phyloP scores from a whole-genome alignment of 805 yeast genomes.

The Schwanniomyces occidentalis region DNA sequence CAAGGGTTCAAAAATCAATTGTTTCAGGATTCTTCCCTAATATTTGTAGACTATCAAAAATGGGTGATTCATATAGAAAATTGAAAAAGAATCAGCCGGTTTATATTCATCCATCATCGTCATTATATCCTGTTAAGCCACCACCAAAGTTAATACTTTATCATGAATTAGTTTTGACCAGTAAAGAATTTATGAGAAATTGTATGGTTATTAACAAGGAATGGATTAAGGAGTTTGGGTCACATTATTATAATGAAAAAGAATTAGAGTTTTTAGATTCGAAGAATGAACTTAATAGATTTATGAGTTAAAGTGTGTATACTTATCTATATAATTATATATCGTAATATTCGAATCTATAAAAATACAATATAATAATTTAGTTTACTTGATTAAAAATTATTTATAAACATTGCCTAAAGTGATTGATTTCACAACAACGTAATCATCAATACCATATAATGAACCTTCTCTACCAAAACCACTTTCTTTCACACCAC shows the following conservation, averaged over 20 bases:
- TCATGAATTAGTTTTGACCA: constrained; percentile 80
- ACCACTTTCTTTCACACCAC: constrained; percentile 78
- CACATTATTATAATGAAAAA: constrained; percentile 47
- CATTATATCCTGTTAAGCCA: constrained; percentile 61
- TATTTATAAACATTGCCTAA: constrained; percentile 43
- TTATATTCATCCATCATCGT: constrained; percentile 83
- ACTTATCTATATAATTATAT: neutral
- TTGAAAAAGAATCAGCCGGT: constrained; percentile 71
- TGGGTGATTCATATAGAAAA: constrained; percentile 71
- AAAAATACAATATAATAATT: neutral
- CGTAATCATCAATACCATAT: constrained; percentile 74
- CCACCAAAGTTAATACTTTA: constrained; percentile 75
- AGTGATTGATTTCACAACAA: constrained; percentile 53
- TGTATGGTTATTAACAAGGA: constrained; percentile 69
- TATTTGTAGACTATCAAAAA: constrained; percentile 55
- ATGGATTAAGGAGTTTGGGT: constrained; percentile 77
- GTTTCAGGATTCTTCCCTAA: constrained; percentile 72
- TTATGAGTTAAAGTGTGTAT: constrained; percentile 1
- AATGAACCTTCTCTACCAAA: constrained; percentile 80
- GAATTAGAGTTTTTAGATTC: constrained; percentile 20
- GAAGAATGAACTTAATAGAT: constrained; percentile 4
- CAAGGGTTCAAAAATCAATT: constrained; percentile 52
- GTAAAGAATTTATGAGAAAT: constrained; percentile 85
- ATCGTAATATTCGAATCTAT: too few species aligned
- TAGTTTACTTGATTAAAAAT: neutral